Evolutionary conservation across 305 asterid species (phyloP), one percentile per base, ranked within the genome.

Genomic region (Withania somnifera): DNA sequence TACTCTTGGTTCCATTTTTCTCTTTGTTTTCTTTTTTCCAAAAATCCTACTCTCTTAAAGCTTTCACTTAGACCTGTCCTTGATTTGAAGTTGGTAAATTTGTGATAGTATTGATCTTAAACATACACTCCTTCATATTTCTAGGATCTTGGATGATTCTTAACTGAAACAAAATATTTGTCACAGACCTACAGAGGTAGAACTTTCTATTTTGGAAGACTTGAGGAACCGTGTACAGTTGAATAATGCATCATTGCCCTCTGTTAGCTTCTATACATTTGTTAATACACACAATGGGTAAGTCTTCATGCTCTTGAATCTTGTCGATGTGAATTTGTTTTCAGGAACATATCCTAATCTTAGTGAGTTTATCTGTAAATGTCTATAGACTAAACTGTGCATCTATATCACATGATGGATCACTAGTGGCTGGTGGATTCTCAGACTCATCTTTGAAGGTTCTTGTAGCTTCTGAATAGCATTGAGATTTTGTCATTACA

Each of bases 381-480:
- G 75, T 85, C 47, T 84, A 32, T 77, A 95, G 98, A 84, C 84
- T 96, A 84, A 96, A 92, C 84, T 94, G 97, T 87, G 96, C 98
- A 84, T 92, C 99, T 64, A 94, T 94, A 87, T 93, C 98, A 82
- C 93, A 91, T 77, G 99, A 96, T 87, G 99, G 99, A 61, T 93
- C 99, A 63, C 87, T 96, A 85, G 91, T 94, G 86, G 98, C 97
- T 82, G 99, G 98, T 88, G 99, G 98, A 84, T 96, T 96, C 89
- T 96, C 99, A 22, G 99, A 96, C 87, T 94, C 99, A 60, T 93
- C 99, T 40, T 88, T 96, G 36, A 96, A 96, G 98, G 99, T 95
- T 83, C 76, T 79, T 80, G 60, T 64, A 80, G 76, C 81, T 83
- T 84, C 83, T 81, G 19, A 51, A 71, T 71, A 8, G 19, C 1